Evolutionary conservation across 495 filamentous ascomycete species (phyloP).

Genomic region (Achaetomiella virescens): DNA sequence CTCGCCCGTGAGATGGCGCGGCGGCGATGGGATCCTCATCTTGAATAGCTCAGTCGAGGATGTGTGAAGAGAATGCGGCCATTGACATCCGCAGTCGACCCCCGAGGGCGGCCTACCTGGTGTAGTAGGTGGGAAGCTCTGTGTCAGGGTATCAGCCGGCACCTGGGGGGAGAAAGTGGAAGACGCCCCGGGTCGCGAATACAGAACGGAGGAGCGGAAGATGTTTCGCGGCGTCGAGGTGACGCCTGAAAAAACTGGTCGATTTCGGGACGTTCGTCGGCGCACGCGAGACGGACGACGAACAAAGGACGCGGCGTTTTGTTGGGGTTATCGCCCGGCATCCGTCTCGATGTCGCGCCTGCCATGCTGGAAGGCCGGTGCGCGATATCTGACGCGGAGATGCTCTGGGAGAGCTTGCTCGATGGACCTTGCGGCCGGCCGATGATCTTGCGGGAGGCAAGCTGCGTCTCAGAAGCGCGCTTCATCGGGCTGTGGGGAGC

Average conservation of each 20-base stretch:
- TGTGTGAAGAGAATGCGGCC: conserved; percentile 33
- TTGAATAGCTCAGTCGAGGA: conserved; percentile 38
- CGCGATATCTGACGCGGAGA: conserved; percentile 27
- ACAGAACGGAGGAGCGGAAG: conserved; percentile 36
- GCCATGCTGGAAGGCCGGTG: conserved; percentile 10
- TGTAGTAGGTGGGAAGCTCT: conserved; percentile 32
- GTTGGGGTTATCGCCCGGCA: conserved; percentile 33
- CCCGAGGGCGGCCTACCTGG: conserved; percentile 27
- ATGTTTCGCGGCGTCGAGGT: conserved; percentile 29
- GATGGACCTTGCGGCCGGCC: conserved; percentile 29
- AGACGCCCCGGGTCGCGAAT: conserved; percentile 20
- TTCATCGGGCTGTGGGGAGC: conserved; percentile 32
- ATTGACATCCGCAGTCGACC: conserved; percentile 22
- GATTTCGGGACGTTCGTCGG: conserved; percentile 14
- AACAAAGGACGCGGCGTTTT: conserved; percentile 13
- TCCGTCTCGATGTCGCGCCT: conserved; percentile 16
- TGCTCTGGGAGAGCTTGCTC: conserved; percentile 30
- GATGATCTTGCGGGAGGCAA: conserved; percentile 30
- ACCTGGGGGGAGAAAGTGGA: conserved; percentile 36
- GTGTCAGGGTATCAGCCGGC: conserved; percentile 23
- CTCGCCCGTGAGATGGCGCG: conserved; percentile 42
- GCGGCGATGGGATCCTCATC: conserved; percentile 43
- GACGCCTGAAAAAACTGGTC: conserved; percentile 24
- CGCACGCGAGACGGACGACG: conserved; percentile 17
- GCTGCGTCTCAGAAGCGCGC: conserved; percentile 31